Evolutionary conservation across 441 rosid species (phyloP), one percentile per base, ranked within the genome.

Genomic region (Corymbia citriodora): DNA sequence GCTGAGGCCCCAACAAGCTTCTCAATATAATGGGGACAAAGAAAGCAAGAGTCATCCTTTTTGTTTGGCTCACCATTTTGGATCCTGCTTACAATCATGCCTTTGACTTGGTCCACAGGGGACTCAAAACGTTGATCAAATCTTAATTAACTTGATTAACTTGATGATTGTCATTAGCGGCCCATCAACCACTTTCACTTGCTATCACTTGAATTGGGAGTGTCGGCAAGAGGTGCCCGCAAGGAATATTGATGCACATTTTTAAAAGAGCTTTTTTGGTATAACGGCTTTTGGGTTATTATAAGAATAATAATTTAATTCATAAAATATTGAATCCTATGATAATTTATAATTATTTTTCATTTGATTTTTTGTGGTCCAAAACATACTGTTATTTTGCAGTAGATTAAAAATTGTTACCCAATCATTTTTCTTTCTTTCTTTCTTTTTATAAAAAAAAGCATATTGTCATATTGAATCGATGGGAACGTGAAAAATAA

Each of bases 271-370:
- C 23, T 57, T 23, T 57, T 5, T 27, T 23, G 9, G 10, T 12
- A 57, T 57, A 23, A 57, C 0, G 23, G 0, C 23, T 57, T 21
- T 57, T 57, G 0, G 23, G 23, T 57, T 57, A 0, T 23, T 9
- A 12, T 3, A 9, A 57, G 1, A 16, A 57, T 57, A 57, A 57
- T 57, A 23, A 9, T 0, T 57, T 57, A 9, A 23, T 23, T 21
- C 4, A 21, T 57, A 0, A 57, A 23, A 0, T 3, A 23, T 4
- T 23, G 13, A 6, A 23, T 57, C 0, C 4, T 0, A 23, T 0
- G 3, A 57, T 23, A 9, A 57, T 57, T 9, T 10, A 59, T 4
- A 4, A 59, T 59, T 59, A 59, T 59, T 10, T 59, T 59, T 25
- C 45, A 59, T 59, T 59, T 59, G 1, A 1, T 10, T 59, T 59